A percentile compares a stretch with the other conserved stretches of the same genome.
phyloP scores from a whole-genome alignment of 495 filamentous ascomycete genomes.

The Schizothecium vesticola region DNA sequence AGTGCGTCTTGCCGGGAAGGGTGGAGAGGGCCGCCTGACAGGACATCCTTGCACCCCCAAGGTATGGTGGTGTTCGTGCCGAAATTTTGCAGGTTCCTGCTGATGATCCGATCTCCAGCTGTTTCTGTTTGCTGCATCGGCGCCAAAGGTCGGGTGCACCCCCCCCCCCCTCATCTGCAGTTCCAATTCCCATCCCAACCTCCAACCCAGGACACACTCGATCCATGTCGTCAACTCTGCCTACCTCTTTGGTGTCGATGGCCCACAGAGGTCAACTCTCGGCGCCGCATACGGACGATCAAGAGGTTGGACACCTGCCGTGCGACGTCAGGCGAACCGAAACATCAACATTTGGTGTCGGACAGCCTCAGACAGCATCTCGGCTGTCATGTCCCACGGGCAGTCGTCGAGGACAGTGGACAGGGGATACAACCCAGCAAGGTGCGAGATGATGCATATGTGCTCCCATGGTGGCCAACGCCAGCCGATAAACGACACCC shows the following conservation, averaged over 20 bases:
- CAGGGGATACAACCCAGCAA: not conserved
- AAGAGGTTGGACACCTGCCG: constrained; percentile 9
- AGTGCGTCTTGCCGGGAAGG: not conserved
- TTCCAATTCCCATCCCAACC: not conserved
- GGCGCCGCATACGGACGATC: not conserved
- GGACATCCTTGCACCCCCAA: not conserved
- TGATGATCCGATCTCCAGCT: constrained; percentile 13
- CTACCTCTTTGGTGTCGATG: not conserved
- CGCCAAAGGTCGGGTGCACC: no score
- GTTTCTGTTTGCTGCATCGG: constrained; percentile 6
- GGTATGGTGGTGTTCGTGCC: not conserved
- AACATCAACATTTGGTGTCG: constrained; percentile 4
- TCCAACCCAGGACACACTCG: not conserved
- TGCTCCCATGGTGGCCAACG: not conserved
- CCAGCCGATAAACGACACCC: constrained; percentile 2
- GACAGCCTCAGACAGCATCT: not conserved
- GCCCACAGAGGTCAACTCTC: not conserved
- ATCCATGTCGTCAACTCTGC: not conserved
- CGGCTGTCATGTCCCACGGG: not conserved
- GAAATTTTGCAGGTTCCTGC: not conserved
- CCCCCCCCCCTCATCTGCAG: no score
- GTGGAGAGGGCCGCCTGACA: not conserved
- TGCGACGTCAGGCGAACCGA: constrained; percentile 4
- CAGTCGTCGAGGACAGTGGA: not conserved
- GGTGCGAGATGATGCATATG: constrained; percentile 7